A percentile compares a stretch with the other conserved stretches of the same genome.
Conservation (phyloP, 495 filamentous ascomycete species). For the Paragyromitra xinjiangensis region DNA sequence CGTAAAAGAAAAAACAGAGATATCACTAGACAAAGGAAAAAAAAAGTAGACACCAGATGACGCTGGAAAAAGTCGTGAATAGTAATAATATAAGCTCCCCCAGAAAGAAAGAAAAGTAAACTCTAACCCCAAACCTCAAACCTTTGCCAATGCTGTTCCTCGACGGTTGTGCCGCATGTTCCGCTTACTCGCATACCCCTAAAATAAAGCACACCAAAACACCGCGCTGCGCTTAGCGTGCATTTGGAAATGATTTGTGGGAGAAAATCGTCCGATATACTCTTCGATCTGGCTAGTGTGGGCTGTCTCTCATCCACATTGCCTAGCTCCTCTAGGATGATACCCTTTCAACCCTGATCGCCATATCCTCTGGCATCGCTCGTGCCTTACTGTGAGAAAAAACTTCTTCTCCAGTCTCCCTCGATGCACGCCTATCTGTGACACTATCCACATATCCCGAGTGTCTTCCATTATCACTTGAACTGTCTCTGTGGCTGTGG, state of each 20-base stretch:
- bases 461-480: slow-evolving; percentile 57
- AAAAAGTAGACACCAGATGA: slow-evolving; percentile 47
- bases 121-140: slow-evolving; percentile 59
- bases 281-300: slow-evolving; percentile 25
- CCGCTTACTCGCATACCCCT: slow-evolving; percentile 35
- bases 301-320: neutral
- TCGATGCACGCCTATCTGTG: slow-evolving; percentile 62
- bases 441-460: slow-evolving; percentile 60
- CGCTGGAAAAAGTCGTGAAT: slow-evolving; percentile 52
- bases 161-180: slow-evolving; percentile 31
- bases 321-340: slow-evolving; percentile 38
- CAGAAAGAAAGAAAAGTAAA: slow-evolving; percentile 44
- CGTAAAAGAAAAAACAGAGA: slow-evolving; percentile 50
- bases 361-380: slow-evolving; percentile 58
- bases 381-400: slow-evolving; percentile 60
- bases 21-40: slow-evolving; percentile 51
- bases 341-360: slow-evolving; percentile 54
- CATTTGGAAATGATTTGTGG: slow-evolving; percentile 33
- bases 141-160: slow-evolving; percentile 37
- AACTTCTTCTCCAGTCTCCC: slow-evolving; percentile 57
- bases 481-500: slow-evolving; percentile 62
- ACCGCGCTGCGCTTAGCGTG: slow-evolving; percentile 30
- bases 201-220: slow-evolving; percentile 40
- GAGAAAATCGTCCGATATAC: slow-evolving; percentile 42
- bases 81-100: slow-evolving; percentile 44